Evolutionary conservation across 2,329 filamentous ascomycete species (phyloP).

Genomic region (Aureobasidium sp.): DNA sequence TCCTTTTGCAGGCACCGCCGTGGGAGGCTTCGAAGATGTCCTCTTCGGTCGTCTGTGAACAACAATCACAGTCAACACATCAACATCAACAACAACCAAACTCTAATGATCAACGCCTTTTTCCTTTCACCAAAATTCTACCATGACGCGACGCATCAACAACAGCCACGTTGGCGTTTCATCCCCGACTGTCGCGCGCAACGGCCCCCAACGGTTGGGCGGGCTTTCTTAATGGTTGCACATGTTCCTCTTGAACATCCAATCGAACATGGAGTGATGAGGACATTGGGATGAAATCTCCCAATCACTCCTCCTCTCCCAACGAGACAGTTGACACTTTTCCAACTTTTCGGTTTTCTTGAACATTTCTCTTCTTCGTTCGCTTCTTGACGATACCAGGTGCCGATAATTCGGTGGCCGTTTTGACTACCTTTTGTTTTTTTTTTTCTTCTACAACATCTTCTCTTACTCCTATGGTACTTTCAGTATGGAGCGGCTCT

Average conservation of each 20-base stretch:
- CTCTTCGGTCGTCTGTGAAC: slow-evolving; percentile 16
- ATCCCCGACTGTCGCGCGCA: slow-evolving; percentile 9
- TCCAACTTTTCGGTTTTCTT: slow-evolving; percentile 2
- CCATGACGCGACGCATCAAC: slow-evolving; percentile 10
- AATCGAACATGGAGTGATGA: neutral
- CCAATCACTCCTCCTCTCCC: neutral
- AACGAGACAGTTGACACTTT: neutral
- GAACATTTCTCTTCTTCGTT: slow-evolving; percentile 5
- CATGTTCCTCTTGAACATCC: neutral
- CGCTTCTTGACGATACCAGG: slow-evolving; percentile 13
- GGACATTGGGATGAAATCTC: neutral
- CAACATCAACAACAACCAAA: slow-evolving; percentile 2
- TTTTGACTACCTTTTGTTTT: neutral
- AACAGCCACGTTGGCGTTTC: slow-evolving; percentile 12
- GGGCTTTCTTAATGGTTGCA: neutral
- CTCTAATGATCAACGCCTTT: slow-evolving; percentile 13
- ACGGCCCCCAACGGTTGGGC: slow-evolving; percentile 1
- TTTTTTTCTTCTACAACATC: neutral
- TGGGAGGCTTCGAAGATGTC: slow-evolving; percentile 18
- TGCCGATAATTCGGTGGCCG: neutral
- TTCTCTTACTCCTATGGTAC: neutral
- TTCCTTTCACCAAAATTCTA: slow-evolving; percentile 2
- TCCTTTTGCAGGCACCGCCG: slow-evolving; percentile 15
- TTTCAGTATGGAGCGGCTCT: neutral
- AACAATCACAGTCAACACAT: neutral